Base-by-base conservation (phyloP, 768 basidiomycete species). In the Macrolepiota albuminosa region DNA sequence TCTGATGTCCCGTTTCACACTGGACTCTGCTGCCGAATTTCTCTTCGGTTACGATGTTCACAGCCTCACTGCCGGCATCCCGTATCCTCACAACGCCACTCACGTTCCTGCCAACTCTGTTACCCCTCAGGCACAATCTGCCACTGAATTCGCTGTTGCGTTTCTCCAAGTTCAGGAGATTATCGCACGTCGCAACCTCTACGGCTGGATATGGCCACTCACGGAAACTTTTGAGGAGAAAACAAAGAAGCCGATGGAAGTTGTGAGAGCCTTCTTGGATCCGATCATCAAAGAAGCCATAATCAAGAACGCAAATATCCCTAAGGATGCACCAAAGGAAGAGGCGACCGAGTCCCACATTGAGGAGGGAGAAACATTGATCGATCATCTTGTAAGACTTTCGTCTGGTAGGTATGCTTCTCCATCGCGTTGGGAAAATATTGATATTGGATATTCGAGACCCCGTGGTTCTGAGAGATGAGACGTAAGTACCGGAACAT, bases 21-120 rank as follows among this genome's bases (percentile, higher is more conserved):
- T 88, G 29, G 87, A 89, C 71, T 78, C 84, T 2, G 85, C 85
- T 1, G 82, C 85, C 0, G 84, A 86, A 58, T 87, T 86, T 66
- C 76, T 88, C 39, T 87, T 88, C 55, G 86, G 86, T 3, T 72
- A 72, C 54, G 81, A 80, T 63, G 81, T 87, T 2, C 70, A 86
- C 58, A 78, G 75, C 60, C 79, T 88, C 31, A 69, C 75, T 4
- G 77, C 77, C 2, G 76, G 75, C 18, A 71, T 87, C 18, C 82
- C 81, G 10, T 84, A 81, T 58, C 83, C 84, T 0, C 73, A 76
- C 67, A 77, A 80, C 45, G 71, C 71, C 11, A 18, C 67, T 6
- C 66, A 66, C 45, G 42, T 69, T 37, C 60, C 73, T 1, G 46
- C 66, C 7, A 64, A 69, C 10, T 62, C 67, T 3, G 62, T 59